phyloP scores from a whole-genome alignment of 2,329 filamentous ascomycete species.

The Fusarium sp. region DNA sequence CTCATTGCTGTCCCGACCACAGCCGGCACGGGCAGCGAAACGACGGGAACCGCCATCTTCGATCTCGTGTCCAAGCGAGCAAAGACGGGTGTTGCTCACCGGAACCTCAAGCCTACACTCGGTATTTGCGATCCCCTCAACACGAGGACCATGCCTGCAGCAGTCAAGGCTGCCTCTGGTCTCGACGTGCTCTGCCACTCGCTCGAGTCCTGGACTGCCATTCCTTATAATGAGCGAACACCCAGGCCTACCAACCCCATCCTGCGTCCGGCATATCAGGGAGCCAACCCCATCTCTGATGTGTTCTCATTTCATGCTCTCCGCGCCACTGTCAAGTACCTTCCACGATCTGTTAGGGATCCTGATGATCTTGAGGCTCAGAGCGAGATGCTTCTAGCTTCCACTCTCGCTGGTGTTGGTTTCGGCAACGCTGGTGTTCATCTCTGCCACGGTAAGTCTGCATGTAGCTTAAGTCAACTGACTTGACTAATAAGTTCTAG shows the following conservation, averaged over 20 bases:
- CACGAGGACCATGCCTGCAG: slow-evolving; percentile 94
- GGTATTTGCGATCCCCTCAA: slow-evolving; percentile 90
- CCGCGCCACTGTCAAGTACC: slow-evolving; percentile 86
- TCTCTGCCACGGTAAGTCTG: slow-evolving; percentile 68
- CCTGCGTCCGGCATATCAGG: slow-evolving; percentile 92
- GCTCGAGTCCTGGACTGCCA: slow-evolving; percentile 97
- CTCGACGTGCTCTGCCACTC: slow-evolving; percentile 96
- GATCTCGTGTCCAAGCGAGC: slow-evolving; percentile 90
- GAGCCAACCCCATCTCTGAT: slow-evolving; percentile 96
- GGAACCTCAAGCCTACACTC: slow-evolving; percentile 93
- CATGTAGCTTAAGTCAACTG: neutral
- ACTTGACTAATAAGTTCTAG: slow-evolving; percentile 50
- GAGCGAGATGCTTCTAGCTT: slow-evolving; percentile 93
- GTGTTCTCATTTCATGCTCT: slow-evolving; percentile 94
- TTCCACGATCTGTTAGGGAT: slow-evolving; percentile 87
- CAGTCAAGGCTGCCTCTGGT: slow-evolving; percentile 91
- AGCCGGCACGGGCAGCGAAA: slow-evolving; percentile 90
- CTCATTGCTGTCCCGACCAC: slow-evolving; percentile 88
- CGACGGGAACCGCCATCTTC: slow-evolving; percentile 97
- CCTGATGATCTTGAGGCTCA: slow-evolving; percentile 95
- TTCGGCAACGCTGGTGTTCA: slow-evolving; percentile 99
- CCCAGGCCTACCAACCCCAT: slow-evolving; percentile 92
- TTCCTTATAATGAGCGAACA: slow-evolving; percentile 88
- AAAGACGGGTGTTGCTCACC: slow-evolving; percentile 96
- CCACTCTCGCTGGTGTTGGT: slow-evolving; percentile 93